Conservation (phyloP, 345 rosid species). For the Sapria himalayana region DNA sequence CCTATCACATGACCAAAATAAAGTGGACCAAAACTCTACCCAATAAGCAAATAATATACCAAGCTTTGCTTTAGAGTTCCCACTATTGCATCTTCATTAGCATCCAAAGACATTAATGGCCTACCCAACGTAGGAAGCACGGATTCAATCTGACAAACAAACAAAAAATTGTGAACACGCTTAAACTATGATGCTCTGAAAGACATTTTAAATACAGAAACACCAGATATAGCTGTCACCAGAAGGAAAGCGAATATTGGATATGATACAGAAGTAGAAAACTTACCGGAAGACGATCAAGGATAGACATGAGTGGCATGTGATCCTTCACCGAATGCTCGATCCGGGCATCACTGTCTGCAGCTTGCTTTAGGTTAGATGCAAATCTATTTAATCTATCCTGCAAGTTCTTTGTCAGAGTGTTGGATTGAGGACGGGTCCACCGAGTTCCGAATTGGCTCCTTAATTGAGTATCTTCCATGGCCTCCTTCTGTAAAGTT, state of each 20-base stretch:
- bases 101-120: conserved; percentile 96
- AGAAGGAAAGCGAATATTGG: too few species aligned
- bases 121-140: conserved; percentile 71
- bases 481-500: conserved; percentile 88
- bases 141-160: conserved; percentile 77
- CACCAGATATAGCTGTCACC: too few species aligned
- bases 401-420: conserved; percentile 85
- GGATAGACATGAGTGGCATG: conserved; percentile 64
- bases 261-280: too few species aligned
- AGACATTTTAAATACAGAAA: too few species aligned
- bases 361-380: conserved; percentile 87
- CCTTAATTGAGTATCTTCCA: conserved; percentile 84
- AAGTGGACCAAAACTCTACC: too few species aligned
- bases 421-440: conserved; percentile 96
- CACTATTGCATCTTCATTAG: conserved; percentile 88
- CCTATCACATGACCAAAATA: too few species aligned
- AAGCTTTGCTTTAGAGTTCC: conserved; percentile 80
- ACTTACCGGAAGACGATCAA: conserved; percentile 72
- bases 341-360: conserved; percentile 80
- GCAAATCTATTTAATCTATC: conserved; percentile 90
- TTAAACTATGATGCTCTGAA: too few species aligned
- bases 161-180: conserved; percentile 9
- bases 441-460: conserved; percentile 96
- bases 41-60: conserved; percentile 31
- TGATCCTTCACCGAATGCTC: conserved; percentile 90